Evolutionary conservation across 2,329 filamentous ascomycete genomes (phyloP).

Genomic region (Hypomyces perniciosus): DNA sequence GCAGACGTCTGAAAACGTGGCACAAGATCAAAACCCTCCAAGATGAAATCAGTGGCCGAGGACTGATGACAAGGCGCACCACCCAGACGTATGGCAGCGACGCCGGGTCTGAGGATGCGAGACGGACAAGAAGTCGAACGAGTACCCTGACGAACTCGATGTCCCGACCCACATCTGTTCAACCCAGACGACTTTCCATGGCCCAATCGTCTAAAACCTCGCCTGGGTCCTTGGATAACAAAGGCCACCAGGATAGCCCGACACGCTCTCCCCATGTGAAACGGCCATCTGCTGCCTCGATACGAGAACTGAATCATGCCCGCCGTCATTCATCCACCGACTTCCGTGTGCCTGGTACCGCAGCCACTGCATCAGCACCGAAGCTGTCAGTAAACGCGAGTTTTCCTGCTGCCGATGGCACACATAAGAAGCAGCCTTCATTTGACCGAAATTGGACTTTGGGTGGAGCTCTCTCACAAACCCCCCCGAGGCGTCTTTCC

Average conservation of each 20-base stretch:
- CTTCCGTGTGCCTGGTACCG: slow-evolving; percentile 41
- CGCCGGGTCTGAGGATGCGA: slow-evolving; percentile 48
- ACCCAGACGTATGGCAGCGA: slow-evolving; percentile 55
- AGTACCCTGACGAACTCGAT: slow-evolving; percentile 49
- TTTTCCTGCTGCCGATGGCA: slow-evolving; percentile 33
- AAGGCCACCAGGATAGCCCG: slow-evolving; percentile 37
- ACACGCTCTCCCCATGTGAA: slow-evolving; percentile 44
- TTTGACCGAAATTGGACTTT: slow-evolving; percentile 68
- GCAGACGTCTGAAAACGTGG: slow-evolving; percentile 86
- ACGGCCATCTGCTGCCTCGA: slow-evolving; percentile 72
- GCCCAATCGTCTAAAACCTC: slow-evolving; percentile 44
- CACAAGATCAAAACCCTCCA: slow-evolving; percentile 91
- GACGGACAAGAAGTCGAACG: slow-evolving; percentile 47
- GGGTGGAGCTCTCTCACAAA: slow-evolving; percentile 42
- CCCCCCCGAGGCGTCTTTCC: slow-evolving; percentile 43
- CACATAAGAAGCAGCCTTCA: slow-evolving; percentile 60
- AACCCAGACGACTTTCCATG: slow-evolving; percentile 43
- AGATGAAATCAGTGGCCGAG: slow-evolving; percentile 65
- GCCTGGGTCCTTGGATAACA: slow-evolving; percentile 38
- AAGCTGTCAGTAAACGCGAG: slow-evolving; percentile 39
- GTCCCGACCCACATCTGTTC: slow-evolving; percentile 40
- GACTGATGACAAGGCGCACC: slow-evolving; percentile 40
- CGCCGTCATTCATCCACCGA: slow-evolving; percentile 85
- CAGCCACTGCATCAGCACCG: slow-evolving; percentile 22
- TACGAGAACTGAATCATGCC: slow-evolving; percentile 76